Evolutionary conservation across 352 stramenopile species (phyloP).

Genomic region (Pythium dissimile): DNA sequence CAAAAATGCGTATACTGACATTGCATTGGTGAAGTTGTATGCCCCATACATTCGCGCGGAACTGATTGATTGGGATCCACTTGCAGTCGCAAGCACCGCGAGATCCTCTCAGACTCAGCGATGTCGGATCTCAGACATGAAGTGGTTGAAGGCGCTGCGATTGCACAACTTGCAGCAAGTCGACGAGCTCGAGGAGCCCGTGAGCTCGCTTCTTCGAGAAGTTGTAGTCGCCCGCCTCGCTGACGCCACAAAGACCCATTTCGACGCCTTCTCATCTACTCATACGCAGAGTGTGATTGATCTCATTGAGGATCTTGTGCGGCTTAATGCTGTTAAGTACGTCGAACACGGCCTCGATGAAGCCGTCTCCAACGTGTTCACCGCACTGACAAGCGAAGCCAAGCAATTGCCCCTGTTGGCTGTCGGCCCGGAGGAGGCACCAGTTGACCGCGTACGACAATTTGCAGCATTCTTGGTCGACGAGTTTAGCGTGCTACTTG

Average conservation of each 20-base stretch:
- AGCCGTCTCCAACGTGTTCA: constrained; percentile 27
- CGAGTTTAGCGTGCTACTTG: constrained; percentile 52
- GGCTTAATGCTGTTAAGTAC: constrained; percentile 21
- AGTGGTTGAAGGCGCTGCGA: constrained; percentile 48
- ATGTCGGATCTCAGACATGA: constrained; percentile 33
- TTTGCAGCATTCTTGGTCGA: constrained; percentile 41
- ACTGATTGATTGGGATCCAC: constrained; percentile 61
- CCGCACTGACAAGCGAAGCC: constrained; percentile 30
- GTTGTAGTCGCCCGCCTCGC: constrained; percentile 43
- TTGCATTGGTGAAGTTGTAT: constrained; percentile 59
- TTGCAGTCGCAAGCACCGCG: constrained; percentile 28
- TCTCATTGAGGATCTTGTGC: constrained; percentile 50
- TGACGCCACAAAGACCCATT: constrained; percentile 35
- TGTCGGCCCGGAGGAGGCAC: constrained; percentile 20
- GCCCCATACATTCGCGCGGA: constrained; percentile 62
- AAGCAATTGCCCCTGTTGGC: constrained; percentile 44
- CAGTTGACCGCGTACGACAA: constrained; percentile 2
- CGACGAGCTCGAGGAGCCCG: constrained; percentile 21
- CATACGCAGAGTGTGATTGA: constrained; percentile 48
- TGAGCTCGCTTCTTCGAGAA: constrained; percentile 46
- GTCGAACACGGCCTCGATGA: constrained; percentile 28
- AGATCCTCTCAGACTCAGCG: not conserved
- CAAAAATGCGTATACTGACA: constrained; percentile 53
- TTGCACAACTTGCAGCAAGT: constrained; percentile 22
- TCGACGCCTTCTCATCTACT: constrained; percentile 55